phyloP scores from a whole-genome alignment of 345 rosid species.

The Moringa oleifera region DNA sequence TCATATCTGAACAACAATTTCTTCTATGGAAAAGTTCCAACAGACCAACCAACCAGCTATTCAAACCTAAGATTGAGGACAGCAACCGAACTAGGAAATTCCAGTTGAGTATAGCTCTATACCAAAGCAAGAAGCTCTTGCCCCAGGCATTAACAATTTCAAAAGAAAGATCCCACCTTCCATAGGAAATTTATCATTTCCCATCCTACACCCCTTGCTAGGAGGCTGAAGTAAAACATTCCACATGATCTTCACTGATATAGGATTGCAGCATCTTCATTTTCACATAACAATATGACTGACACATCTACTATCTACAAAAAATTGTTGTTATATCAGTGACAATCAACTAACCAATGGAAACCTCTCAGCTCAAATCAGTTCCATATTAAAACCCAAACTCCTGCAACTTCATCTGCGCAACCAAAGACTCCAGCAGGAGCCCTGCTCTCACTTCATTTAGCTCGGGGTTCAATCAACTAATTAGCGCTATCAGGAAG shows the following conservation, averaged over 20 bases:
- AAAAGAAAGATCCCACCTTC: neutral
- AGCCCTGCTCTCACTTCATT: neutral
- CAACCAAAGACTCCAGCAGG: neutral
- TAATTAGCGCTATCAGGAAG: too few species aligned
- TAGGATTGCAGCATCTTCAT: neutral
- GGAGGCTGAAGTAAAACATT: neutral
- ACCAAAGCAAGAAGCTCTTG: neutral
- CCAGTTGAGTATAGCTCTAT: neutral
- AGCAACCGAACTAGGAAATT: neutral
- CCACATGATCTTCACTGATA: neutral
- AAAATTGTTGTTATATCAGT: neutral
- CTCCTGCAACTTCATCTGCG: neutral
- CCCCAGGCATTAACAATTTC: neutral
- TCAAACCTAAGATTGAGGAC: neutral
- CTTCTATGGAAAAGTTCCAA: neutral
- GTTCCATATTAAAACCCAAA: too few species aligned
- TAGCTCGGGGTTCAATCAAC: too few species aligned
- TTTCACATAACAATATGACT: neutral
- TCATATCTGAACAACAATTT: neutral
- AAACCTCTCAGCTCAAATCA: neutral
- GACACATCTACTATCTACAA: neutral
- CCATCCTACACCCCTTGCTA: neutral
- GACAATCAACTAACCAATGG: neutral
- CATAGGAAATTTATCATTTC: neutral
- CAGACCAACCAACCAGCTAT: neutral